Percentiles rank a stretch among this genome's conserved stretches.
Conservation (phyloP, 2,329 filamentous ascomycete species). For the Exophiala sp. region DNA sequence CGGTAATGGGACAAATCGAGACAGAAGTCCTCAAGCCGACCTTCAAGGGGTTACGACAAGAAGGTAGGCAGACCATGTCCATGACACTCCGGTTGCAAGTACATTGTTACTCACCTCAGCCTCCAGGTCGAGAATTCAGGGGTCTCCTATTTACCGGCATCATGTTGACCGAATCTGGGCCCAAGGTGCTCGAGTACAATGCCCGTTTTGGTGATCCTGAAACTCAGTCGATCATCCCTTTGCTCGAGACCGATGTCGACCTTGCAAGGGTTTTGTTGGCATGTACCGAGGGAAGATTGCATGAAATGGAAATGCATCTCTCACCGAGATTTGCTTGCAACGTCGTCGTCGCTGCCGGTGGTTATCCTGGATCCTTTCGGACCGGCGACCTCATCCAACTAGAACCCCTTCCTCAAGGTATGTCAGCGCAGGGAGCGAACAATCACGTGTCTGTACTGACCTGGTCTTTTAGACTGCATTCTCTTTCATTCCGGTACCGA, state of each 20-base stretch:
- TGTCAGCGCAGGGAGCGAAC: too few relatives aligned
- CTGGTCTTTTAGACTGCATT: background rate
- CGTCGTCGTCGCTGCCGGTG: background rate
- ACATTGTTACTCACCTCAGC: background rate
- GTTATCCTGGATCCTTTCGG: background rate
- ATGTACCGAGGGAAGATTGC: background rate
- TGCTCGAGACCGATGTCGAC: background rate
- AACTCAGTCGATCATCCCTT: background rate
- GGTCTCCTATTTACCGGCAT: conserved; percentile 39
- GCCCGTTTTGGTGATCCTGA: background rate
- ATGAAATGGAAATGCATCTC: background rate
- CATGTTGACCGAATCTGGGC: background rate
- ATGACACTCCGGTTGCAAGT: background rate
- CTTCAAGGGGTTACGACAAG: background rate
- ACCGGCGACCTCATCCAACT: background rate
- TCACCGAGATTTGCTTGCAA: background rate
- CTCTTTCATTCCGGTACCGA: background rate
- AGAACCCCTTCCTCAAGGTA: background rate
- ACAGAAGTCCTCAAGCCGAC: background rate
- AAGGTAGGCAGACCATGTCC: background rate
- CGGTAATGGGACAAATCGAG: background rate
- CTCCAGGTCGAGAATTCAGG: background rate
- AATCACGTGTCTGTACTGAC: too few relatives aligned
- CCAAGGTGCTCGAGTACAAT: conserved; percentile 1
- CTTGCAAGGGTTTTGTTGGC: background rate